phyloP scores from a whole-genome alignment of 495 filamentous ascomycete genomes.

The Penicillium longicatenatum region DNA sequence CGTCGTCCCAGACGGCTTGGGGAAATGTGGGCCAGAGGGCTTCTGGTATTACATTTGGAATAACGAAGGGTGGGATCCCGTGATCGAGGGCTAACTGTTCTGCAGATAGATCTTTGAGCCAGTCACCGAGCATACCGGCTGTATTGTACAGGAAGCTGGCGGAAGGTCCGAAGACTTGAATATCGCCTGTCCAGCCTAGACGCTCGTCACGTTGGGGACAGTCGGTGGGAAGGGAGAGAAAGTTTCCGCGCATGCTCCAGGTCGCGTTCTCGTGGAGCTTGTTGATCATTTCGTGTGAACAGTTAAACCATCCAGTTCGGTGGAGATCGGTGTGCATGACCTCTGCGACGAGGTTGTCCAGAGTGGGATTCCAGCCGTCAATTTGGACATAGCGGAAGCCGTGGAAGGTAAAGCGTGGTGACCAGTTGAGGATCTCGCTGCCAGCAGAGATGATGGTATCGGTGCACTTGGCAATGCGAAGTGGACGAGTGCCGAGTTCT shows the following conservation, averaged over 20 bases:
- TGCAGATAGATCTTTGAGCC: constrained; percentile 47
- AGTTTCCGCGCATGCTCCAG: constrained; percentile 59
- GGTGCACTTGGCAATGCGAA: constrained; percentile 46
- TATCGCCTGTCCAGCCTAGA: constrained; percentile 60
- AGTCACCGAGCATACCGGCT: constrained; percentile 48
- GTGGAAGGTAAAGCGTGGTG: constrained; percentile 54
- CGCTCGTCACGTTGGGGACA: constrained; percentile 61
- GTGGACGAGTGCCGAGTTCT: constrained; percentile 51
- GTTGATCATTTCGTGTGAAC: constrained; percentile 50
- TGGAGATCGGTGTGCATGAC: constrained; percentile 56
- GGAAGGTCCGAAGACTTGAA: constrained; percentile 52
- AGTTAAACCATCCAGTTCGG: constrained; percentile 48
- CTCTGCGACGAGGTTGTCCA: constrained; percentile 38
- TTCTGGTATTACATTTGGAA: constrained; percentile 41
- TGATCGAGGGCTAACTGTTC: constrained; percentile 36
- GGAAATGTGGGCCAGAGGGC: constrained; percentile 29
- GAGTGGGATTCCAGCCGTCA: constrained; percentile 43
- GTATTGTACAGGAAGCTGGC: constrained; percentile 55
- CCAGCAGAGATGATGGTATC: constrained; percentile 42
- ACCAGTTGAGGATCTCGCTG: constrained; percentile 22
- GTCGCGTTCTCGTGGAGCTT: constrained; percentile 51
- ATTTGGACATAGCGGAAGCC: constrained; percentile 59
- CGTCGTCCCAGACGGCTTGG: constrained; percentile 51
- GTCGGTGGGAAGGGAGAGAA: constrained; percentile 55
- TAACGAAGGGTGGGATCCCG: constrained; percentile 39